Percentiles rank a stretch among this genome's conserved stretches.
Conservation (phyloP, 805 yeast species). For the Starmerella gropengiesseri region DNA sequence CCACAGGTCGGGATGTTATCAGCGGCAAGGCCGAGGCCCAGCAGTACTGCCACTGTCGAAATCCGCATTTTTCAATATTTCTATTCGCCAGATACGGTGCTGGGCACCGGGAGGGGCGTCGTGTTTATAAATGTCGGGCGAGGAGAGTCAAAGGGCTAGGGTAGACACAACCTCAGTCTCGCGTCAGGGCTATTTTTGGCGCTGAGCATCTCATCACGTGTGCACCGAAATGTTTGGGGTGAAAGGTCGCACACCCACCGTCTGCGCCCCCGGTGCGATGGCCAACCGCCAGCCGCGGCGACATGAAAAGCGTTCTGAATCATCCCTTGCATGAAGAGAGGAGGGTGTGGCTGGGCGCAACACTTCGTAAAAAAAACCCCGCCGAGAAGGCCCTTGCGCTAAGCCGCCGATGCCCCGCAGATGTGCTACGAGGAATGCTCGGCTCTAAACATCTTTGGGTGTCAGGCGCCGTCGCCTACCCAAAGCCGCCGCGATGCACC, state of each 20-base stretch:
- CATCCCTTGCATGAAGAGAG: too few species aligned
- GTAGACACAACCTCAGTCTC: neutral
- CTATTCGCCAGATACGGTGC: too few species aligned
- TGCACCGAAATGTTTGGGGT: neutral
- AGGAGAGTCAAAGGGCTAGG: neutral
- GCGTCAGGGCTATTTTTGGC: slow-evolving; percentile 2
- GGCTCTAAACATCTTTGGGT: too few species aligned
- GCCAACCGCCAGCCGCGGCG: neutral
- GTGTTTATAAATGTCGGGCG: slow-evolving; percentile 4
- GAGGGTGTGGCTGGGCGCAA: too few species aligned
- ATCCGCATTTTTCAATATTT: slow-evolving; percentile 6
- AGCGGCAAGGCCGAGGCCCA: slow-evolving; percentile 12
- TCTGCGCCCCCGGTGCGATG: slow-evolving; percentile 1
- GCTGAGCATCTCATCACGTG: neutral
- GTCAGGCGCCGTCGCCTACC: too few species aligned
- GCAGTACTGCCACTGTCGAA: slow-evolving; percentile 7
- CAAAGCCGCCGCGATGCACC: too few species aligned
- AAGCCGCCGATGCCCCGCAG: too few species aligned
- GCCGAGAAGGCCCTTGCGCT: too few species aligned
- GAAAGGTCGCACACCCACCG: slow-evolving; percentile 5
- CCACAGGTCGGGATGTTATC: slow-evolving; percentile 22
- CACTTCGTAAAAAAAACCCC: too few species aligned
- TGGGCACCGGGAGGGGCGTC: neutral
- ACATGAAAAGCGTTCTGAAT: too few species aligned
- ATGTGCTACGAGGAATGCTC: too few species aligned